These are phyloP conservation scores for Schoenoplectus triqueter DNA, from an alignment of 202 grass and related monocot genomes.

Conservation along the genomic window DNA sequence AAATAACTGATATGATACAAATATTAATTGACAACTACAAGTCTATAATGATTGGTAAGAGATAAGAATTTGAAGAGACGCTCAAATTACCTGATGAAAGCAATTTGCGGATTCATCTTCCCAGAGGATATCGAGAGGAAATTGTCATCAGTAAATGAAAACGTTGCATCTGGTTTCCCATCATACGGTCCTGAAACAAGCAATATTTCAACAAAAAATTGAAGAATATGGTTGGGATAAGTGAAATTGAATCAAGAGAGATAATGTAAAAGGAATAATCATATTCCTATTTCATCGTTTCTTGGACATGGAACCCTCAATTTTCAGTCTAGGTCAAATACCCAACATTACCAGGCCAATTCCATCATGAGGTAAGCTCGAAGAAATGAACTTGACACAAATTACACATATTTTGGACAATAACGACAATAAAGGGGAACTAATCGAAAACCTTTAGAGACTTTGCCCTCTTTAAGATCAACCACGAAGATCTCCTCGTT, in stretches of 20 bases:
- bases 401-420: background rate
- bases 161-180: constrained; percentile 74
- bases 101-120: constrained; percentile 93
- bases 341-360: background rate
- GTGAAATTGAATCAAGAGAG: background rate
- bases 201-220: background rate
- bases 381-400: background rate
- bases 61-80: background rate
- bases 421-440: background rate
- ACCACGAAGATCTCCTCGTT: constrained; percentile 94
- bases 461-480: constrained; percentile 87
- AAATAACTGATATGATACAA: constrained; percentile 25
- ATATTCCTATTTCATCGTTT: background rate
- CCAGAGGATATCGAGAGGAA: constrained; percentile 69
- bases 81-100: constrained; percentile 63
- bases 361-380: background rate
- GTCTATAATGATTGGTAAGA: constrained; percentile 10
- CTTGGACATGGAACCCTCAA: background rate
- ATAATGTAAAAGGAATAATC: constrained; percentile 7
- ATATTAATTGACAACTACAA: background rate
- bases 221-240: background rate
- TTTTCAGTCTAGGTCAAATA: background rate
- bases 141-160: constrained; percentile 92
- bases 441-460: constrained; percentile 63
- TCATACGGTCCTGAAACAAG: constrained; percentile 57